phyloP scores from a whole-genome alignment of 805 yeast genomes.

The Saccharomyces paradoxus region DNA sequence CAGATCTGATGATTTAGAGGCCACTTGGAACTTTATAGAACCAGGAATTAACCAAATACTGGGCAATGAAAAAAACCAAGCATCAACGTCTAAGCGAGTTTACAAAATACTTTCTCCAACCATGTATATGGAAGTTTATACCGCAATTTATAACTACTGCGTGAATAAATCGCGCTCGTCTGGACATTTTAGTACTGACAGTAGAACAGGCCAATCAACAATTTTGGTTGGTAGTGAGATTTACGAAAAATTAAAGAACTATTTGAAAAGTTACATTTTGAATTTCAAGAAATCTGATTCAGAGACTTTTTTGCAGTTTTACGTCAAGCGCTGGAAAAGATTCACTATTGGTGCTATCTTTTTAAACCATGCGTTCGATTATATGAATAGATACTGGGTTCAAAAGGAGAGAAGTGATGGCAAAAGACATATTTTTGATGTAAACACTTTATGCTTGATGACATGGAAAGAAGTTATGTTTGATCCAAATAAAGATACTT shows the following conservation, averaged over 20 bases:
- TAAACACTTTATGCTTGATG: slow-evolving; percentile 76
- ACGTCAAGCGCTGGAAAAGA: slow-evolving; percentile 82
- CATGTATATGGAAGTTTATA: slow-evolving; percentile 83
- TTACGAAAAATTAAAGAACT: slow-evolving; percentile 61
- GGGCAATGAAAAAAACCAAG: slow-evolving; percentile 43
- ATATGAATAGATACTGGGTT: slow-evolving; percentile 96
- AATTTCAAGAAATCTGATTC: slow-evolving; percentile 42
- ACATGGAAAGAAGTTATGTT: slow-evolving; percentile 86
- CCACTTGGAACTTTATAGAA: slow-evolving; percentile 72
- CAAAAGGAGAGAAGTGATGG: slow-evolving; percentile 93
- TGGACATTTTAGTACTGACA: slow-evolving; percentile 35
- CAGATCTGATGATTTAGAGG: slow-evolving; percentile 51
- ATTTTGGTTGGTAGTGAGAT: slow-evolving; percentile 82
- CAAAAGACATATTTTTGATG: slow-evolving; percentile 80
- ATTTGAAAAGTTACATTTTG: slow-evolving; percentile 53
- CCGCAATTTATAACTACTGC: slow-evolving; percentile 89
- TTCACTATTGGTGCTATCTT: slow-evolving; percentile 87
- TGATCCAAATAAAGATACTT: slow-evolving; percentile 46
- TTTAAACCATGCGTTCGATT: slow-evolving; percentile 87
- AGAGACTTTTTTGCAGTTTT: slow-evolving; percentile 71
- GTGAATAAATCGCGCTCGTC: slow-evolving; percentile 59
- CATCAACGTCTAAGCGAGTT: slow-evolving; percentile 31
- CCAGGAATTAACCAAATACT: slow-evolving; percentile 66
- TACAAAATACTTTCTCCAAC: slow-evolving; percentile 57
- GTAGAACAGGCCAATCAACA: slow-evolving; percentile 29